Conservation (phyloP, 1,284 basidiomycete genomes). For the Ustilago vetiveriae region DNA sequence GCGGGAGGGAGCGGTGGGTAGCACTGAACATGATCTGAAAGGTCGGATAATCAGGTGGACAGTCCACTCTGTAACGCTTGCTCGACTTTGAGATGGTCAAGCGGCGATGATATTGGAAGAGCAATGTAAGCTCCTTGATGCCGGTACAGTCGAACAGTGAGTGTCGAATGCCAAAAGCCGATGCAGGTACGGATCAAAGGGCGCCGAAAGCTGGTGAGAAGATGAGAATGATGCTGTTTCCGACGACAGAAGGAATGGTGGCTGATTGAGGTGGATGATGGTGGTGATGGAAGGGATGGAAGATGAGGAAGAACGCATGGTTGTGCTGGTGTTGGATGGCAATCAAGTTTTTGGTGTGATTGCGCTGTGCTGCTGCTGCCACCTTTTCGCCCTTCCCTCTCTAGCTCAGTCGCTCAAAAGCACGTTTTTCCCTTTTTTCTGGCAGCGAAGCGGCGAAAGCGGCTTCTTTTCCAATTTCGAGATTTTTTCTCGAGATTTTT, state of each 20-base stretch:
- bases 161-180: no score
- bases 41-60: constrained; percentile 28
- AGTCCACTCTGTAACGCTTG: constrained; percentile 35
- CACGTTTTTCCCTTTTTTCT: not conserved
- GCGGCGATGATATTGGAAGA: constrained; percentile 1
- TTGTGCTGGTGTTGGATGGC: constrained; percentile 1
- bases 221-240: not conserved
- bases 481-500: not conserved
- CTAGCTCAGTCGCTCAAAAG: not conserved
- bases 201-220: no score
- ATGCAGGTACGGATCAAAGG: no score
- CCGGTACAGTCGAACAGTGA: not conserved
- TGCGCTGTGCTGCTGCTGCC: no score
- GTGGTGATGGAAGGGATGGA: not conserved
- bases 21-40: constrained; percentile 48
- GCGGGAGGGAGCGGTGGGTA: constrained; percentile 48
- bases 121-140: not conserved
- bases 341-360: no score
- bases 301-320: not conserved
- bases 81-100: constrained; percentile 21
- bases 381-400: not conserved
- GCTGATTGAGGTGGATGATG: not conserved
- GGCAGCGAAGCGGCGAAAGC: not conserved
- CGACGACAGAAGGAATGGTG: not conserved
- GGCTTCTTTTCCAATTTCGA: constrained; percentile 2